These are phyloP conservation scores for Linderina pennispora DNA, from an alignment of 192 early-diverging fungal genomes.

Conservation along the genomic window DNA sequence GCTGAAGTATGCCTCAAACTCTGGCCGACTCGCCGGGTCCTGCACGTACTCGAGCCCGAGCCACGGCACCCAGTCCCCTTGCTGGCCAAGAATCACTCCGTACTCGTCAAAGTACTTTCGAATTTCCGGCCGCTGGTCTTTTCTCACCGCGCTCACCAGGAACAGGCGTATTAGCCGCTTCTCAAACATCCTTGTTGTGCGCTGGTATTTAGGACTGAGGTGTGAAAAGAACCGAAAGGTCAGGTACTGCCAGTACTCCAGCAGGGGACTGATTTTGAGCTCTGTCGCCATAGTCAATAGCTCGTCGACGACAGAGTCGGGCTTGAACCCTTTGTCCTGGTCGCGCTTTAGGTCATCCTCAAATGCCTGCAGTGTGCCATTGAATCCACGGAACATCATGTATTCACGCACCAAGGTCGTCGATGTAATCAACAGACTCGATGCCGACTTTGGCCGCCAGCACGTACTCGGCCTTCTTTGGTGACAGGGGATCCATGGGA, in stretches of 20 bases:
- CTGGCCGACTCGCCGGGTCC: slow-evolving; percentile 19
- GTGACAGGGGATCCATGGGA: slow-evolving; percentile 22
- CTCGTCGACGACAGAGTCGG: slow-evolving; percentile 29
- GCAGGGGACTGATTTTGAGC: slow-evolving; percentile 15
- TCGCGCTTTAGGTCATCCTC: slow-evolving; percentile 33
- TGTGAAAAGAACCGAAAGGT: slow-evolving; percentile 41
- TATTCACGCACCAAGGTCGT: slow-evolving; percentile 45
- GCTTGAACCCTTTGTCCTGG: slow-evolving; percentile 38
- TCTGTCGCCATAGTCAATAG: slow-evolving; percentile 30
- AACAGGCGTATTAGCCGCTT: slow-evolving; percentile 43
- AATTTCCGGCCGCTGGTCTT: slow-evolving; percentile 8
- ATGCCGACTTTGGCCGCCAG: slow-evolving; percentile 43
- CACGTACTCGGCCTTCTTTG: slow-evolving; percentile 21
- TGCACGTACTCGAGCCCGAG: slow-evolving; percentile 42
- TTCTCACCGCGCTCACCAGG: slow-evolving; percentile 28
- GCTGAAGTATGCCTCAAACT: slow-evolving; percentile 43
- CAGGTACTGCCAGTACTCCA: slow-evolving; percentile 42
- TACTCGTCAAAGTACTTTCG: slow-evolving; percentile 32
- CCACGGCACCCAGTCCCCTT: slow-evolving; percentile 49
- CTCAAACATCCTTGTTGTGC: slow-evolving; percentile 45
- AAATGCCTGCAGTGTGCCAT: slow-evolving; percentile 24
- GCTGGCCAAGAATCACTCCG: slow-evolving; percentile 31
- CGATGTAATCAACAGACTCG: slow-evolving; percentile 41
- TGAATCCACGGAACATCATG: slow-evolving; percentile 41
- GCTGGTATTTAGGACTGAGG: slow-evolving; percentile 47